These are phyloP conservation scores for Amylostereum areolatum DNA, from an alignment of 1,284 basidiomycete species.

Conservation along the genomic window DNA sequence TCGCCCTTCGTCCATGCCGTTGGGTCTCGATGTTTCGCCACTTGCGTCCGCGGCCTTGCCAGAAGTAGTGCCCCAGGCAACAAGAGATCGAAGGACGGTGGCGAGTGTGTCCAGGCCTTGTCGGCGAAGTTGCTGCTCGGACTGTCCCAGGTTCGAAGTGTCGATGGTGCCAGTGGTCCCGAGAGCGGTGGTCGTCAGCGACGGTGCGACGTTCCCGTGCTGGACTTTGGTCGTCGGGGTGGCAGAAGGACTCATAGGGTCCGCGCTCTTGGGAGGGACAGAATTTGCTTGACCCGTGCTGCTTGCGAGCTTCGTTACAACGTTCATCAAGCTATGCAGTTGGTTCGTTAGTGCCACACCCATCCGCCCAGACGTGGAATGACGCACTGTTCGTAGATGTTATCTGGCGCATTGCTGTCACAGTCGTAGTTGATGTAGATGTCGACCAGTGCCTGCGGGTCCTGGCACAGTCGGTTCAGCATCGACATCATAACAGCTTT, in stretches of 20 bases:
- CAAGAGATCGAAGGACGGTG: conserved; percentile 80
- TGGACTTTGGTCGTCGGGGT: conserved; percentile 45
- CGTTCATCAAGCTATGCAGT: conserved; percentile 81
- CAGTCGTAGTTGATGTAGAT: conserved; percentile 98
- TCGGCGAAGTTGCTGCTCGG: conserved; percentile 79
- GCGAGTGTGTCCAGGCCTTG: conserved; percentile 90
- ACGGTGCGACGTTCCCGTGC: conserved; percentile 43
- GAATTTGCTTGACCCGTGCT: conserved; percentile 29
- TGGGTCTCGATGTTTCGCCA: conserved; percentile 37
- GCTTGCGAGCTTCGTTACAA: conserved; percentile 87
- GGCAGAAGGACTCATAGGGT: conserved; percentile 54
- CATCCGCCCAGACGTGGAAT: background rate
- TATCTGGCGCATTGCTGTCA: conserved; percentile 86
- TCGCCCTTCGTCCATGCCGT: conserved; percentile 43
- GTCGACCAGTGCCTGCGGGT: conserved; percentile 94
- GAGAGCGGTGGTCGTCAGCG: conserved; percentile 64
- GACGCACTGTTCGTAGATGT: conserved; percentile 90
- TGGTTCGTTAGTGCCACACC: background rate
- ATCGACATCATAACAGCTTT: conserved; percentile 88
- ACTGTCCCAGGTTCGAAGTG: conserved; percentile 58
- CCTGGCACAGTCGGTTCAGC: conserved; percentile 83
- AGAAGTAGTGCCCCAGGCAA: conserved; percentile 77
- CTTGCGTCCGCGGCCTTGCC: conserved; percentile 39
- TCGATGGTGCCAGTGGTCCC: conserved; percentile 64
- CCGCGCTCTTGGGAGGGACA: conserved; percentile 42